phyloP scores from a whole-genome alignment of 2,329 filamentous ascomycete species.

The Diplodia corticola region DNA sequence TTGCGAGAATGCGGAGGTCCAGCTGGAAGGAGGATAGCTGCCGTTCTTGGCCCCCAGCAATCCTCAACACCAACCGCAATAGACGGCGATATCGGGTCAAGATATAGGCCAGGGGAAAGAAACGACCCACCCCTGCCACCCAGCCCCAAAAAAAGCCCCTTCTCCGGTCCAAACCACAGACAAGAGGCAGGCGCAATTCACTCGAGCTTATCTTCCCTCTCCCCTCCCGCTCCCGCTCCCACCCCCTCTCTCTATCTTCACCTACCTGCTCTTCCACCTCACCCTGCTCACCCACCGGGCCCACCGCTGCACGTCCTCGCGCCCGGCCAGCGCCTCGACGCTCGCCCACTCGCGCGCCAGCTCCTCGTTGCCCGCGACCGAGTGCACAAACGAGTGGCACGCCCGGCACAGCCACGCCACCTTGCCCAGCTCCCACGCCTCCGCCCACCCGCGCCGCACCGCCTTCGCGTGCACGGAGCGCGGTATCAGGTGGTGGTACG shows the following conservation, averaged over 20 bases:
- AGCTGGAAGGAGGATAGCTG: not conserved
- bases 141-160: not conserved
- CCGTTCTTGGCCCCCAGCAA: not conserved
- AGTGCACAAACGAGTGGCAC: constrained; percentile 81
- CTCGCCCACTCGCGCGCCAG: constrained; percentile 72
- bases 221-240: not conserved
- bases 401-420: constrained; percentile 85
- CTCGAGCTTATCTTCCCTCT: not conserved
- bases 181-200: not conserved
- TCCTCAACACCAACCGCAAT: not conserved
- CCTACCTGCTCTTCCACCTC: constrained; percentile 58
- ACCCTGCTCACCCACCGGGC: constrained; percentile 71
- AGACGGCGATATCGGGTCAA: not conserved
- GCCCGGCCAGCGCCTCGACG: constrained; percentile 67
- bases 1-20: not conserved
- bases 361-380: constrained; percentile 73
- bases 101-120: not conserved
- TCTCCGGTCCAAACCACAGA: too few relatives aligned
- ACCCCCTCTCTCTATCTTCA: not conserved
- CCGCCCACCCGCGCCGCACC: constrained; percentile 76
- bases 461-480: constrained; percentile 73
- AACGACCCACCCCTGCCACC: not conserved
- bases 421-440: constrained; percentile 70
- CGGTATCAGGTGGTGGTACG: constrained; percentile 87
- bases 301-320: constrained; percentile 72